Conservation (phyloP, 2,329 filamentous ascomycete genomes). For the Corinectria fuckeliana region DNA sequence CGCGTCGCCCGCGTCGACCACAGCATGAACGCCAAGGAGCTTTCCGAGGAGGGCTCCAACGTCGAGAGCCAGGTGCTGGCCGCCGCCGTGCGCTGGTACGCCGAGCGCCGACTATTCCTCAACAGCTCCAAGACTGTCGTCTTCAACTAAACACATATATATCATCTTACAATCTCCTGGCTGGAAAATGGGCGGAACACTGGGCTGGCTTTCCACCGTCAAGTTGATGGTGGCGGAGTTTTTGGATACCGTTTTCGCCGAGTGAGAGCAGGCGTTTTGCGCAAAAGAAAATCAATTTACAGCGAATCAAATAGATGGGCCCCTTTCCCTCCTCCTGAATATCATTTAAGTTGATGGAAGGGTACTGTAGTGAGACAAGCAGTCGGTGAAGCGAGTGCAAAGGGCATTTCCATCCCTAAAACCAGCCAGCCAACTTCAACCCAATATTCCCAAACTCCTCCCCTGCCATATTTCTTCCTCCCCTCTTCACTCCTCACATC, state of each 20-base stretch:
- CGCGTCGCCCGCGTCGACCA: conserved; percentile 79
- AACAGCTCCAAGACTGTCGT: conserved; percentile 84
- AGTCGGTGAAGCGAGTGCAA: neutral
- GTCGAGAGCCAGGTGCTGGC: conserved; percentile 85
- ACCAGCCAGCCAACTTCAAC: neutral
- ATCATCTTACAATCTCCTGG: neutral
- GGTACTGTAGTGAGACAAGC: neutral
- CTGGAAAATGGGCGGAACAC: neutral
- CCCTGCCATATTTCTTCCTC: neutral
- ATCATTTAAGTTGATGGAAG: too few relatives aligned
- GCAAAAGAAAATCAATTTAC: neutral
- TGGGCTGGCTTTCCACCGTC: neutral
- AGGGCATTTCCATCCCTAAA: neutral
- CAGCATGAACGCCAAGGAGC: conserved; percentile 74
- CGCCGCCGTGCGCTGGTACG: conserved; percentile 83
- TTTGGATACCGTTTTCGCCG: neutral
- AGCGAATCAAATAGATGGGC: neutral
- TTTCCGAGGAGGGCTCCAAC: conserved; percentile 82
- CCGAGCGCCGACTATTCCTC: conserved; percentile 77
- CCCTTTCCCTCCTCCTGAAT: too few relatives aligned
- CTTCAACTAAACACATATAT: conserved; percentile 53
- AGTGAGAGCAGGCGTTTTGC: neutral
- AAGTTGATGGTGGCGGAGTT: neutral
- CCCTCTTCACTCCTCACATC: neutral
- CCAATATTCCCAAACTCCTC: neutral